Base-by-base conservation (phyloP, 2,329 filamentous ascomycete genomes). In the Cylindrodendrum hubeiense region DNA sequence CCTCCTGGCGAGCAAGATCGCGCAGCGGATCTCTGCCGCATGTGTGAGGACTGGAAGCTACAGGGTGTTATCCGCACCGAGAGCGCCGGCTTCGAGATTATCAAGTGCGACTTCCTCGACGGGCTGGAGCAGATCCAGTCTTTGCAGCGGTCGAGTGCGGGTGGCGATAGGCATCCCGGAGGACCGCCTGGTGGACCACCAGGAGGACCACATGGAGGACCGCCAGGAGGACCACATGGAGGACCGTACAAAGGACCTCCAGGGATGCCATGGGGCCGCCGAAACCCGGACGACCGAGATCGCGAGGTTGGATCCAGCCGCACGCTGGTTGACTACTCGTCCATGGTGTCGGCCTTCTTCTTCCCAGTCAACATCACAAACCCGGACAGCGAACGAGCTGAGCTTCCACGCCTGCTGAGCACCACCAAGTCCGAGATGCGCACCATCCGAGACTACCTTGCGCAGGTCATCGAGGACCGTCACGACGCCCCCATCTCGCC, bases 31-130 rank as follows among this genome's bases (percentile, higher is more conserved):
- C 30, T 63, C 8, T 63, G 60, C 41, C 30, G 13, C 19, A 24
- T 63, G 26, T 58, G 54, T 15, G 33, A 21, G n/a, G 60, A 58
- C 3, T 63, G 60, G 60, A 6, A 50, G 8, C 22, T 50, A 17
- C 84, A 90, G 63, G 87, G 86, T 0, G 80, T 91, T 19, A 74
- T 91, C 2, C 83, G 89, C 10, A 89, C 89, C 83, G 89, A 91
- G 71, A 83, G 50, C 34, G 30, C 83, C 7, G 89, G 89, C 0
- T 90, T 91, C 63, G 89, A 91, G 74, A 82, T 91, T 59, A 90
- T 91, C 58, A 78, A 89, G 17, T 91, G 89, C 72, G 78, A 87
- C 43, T 91, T 91, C 51, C 66, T 72, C 3, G 67, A 79, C 5
- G 79, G 79, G 0, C 70, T 84, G 13, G 72, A 76, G 37, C 67